phyloP scores from a whole-genome alignment of 805 yeast species.

The Candida ortonii region DNA sequence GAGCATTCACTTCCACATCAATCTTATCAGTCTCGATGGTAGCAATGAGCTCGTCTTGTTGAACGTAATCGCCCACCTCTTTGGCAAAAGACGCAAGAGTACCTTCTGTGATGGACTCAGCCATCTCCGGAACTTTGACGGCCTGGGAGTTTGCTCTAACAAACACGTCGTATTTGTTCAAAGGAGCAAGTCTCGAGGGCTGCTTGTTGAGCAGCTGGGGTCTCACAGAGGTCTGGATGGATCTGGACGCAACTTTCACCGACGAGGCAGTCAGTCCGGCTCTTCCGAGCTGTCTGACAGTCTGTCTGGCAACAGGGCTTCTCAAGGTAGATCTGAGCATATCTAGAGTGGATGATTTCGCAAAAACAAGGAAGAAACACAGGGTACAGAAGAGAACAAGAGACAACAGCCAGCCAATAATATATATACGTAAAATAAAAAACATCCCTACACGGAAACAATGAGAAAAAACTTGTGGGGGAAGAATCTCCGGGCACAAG shows the following conservation, averaged over 20 bases:
- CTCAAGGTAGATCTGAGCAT: slow-evolving; percentile 23
- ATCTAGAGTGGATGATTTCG: too few relatives aligned
- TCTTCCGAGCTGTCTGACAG: slow-evolving; percentile 12
- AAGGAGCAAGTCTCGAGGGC: slow-evolving; percentile 1
- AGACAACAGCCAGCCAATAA: too few relatives aligned
- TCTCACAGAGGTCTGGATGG: slow-evolving; percentile 20
- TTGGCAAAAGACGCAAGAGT: slow-evolving; percentile 68
- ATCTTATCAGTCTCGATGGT: slow-evolving; percentile 98
- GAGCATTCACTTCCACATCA: slow-evolving; percentile 95
- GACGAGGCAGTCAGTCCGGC: slow-evolving; percentile 2
- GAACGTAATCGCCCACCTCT: slow-evolving; percentile 84
- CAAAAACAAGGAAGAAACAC: too few relatives aligned
- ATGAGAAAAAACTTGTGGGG: too few relatives aligned
- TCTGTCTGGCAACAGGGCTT: slow-evolving; percentile 12
- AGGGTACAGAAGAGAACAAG: too few relatives aligned
- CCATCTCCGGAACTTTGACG: slow-evolving; percentile 97
- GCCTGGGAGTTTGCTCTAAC: slow-evolving; percentile 36
- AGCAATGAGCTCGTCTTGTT: slow-evolving; percentile 85
- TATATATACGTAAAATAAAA: too few relatives aligned
- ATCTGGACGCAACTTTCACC: slow-evolving; percentile 12
- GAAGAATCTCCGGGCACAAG: too few relatives aligned
- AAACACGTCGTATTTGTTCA: slow-evolving; percentile 11
- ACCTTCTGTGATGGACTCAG: slow-evolving; percentile 97
- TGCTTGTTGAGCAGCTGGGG: slow-evolving; percentile 9
- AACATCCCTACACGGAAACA: too few relatives aligned